Conservation (phyloP, 768 basidiomycete genomes). For the Podaxis carcinomalis region DNA sequence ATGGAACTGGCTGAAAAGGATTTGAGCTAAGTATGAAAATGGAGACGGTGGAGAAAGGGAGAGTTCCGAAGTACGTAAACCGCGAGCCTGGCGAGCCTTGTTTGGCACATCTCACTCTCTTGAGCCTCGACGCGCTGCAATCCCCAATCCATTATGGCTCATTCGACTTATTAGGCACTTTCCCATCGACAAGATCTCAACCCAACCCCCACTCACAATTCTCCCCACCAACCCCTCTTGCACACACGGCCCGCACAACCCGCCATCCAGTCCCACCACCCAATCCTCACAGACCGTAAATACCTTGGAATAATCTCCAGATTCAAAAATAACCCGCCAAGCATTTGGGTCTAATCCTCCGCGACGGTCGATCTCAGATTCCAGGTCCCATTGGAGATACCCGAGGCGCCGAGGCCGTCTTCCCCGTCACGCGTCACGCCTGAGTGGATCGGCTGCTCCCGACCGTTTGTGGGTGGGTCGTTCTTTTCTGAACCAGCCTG, state of each 20-base stretch:
- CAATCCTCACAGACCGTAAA: not conserved
- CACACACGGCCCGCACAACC: not conserved
- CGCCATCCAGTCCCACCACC: not conserved
- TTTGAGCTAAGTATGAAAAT: slow-evolving; percentile 13
- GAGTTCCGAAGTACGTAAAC: slow-evolving; percentile 43
- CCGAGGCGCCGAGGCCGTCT: slow-evolving; percentile 39
- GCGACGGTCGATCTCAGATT: slow-evolving; percentile 18
- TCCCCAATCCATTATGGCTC: not conserved
- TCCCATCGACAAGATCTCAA: not conserved
- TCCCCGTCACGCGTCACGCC: slow-evolving; percentile 13
- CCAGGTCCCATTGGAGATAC: slow-evolving; percentile 11
- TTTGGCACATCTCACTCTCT: slow-evolving; percentile 17
- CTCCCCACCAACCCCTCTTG: not conserved
- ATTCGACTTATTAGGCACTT: slow-evolving; percentile 1
- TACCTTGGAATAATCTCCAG: slow-evolving; percentile 13
- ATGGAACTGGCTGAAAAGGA: slow-evolving; percentile 4
- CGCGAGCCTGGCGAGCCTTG: slow-evolving; percentile 14
- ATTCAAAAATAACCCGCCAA: slow-evolving; percentile 13
- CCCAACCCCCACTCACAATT: not conserved
- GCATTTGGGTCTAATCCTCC: slow-evolving; percentile 11
- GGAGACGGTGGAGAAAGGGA: slow-evolving; percentile 40
- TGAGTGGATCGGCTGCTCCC: slow-evolving; percentile 11
- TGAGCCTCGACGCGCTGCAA: slow-evolving; percentile 7
- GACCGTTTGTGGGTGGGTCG: slow-evolving; percentile 8
- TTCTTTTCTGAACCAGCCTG: slow-evolving; percentile 8